These are phyloP conservation scores for Podospora sp. DNA, from an alignment of 495 filamentous ascomycete species.

Conservation along the genomic window DNA sequence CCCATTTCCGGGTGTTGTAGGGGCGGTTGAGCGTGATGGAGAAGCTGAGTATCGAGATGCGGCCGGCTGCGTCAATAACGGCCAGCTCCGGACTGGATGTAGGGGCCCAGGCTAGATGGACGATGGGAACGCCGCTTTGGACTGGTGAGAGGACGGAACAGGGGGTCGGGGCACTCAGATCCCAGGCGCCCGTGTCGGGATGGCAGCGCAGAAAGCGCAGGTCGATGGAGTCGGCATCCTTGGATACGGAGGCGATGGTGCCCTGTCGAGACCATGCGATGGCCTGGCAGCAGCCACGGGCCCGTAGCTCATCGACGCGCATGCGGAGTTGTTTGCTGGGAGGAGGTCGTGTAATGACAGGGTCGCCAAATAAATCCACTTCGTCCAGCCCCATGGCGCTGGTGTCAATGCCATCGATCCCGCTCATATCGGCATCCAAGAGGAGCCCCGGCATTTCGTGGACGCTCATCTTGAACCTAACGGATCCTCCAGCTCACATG, in stretches of 20 bases:
- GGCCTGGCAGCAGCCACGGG: constrained; percentile 80
- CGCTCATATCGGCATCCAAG: constrained; percentile 45
- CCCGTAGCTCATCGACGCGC: constrained; percentile 77
- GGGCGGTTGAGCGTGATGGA: constrained; percentile 68
- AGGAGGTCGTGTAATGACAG: constrained; percentile 47
- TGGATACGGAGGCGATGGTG: constrained; percentile 78
- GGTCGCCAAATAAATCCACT: constrained; percentile 78
- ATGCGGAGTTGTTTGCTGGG: constrained; percentile 68
- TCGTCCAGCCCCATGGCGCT: constrained; percentile 62
- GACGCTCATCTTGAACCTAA: constrained; percentile 17
- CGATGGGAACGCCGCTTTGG: constrained; percentile 49
- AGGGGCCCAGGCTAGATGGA: constrained; percentile 81
- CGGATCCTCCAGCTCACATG: not conserved
- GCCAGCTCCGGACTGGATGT: constrained; percentile 69
- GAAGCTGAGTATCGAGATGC: constrained; percentile 68
- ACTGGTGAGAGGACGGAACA: constrained; percentile 45
- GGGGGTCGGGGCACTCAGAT: constrained; percentile 62
- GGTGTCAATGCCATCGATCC: constrained; percentile 77
- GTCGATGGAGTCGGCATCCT: constrained; percentile 67
- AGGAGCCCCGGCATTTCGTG: constrained; percentile 25
- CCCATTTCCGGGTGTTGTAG: constrained; percentile 53
- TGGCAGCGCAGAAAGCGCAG: constrained; percentile 72
- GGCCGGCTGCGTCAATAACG: constrained; percentile 71
- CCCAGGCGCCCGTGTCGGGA: constrained; percentile 73
- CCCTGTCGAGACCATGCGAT: constrained; percentile 90